A percentile compares a stretch with the other conserved stretches of the same genome.
These are phyloP conservation scores for Termitomyces sp. DNA, from an alignment of 768 basidiomycete species.

Conservation along the genomic window DNA sequence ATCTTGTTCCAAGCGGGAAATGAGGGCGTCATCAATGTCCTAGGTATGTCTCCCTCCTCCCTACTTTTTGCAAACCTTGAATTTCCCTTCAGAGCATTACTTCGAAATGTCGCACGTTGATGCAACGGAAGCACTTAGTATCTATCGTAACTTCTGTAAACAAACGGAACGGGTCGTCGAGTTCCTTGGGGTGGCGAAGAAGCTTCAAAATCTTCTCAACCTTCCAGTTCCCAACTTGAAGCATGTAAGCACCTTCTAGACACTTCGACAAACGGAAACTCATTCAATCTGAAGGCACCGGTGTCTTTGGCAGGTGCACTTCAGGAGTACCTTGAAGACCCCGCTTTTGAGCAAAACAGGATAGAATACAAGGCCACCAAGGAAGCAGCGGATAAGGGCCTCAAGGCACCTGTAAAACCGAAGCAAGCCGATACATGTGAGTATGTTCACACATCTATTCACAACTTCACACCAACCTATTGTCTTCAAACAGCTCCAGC, in stretches of 20 bases:
- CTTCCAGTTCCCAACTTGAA: conserved; percentile 93
- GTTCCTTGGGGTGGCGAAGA: conserved; percentile 87
- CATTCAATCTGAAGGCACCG: conserved; percentile 62
- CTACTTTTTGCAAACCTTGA: conserved; percentile 20
- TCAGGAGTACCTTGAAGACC: conserved; percentile 94
- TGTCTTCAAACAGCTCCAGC: background rate
- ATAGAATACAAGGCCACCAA: conserved; percentile 88
- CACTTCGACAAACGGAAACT: background rate
- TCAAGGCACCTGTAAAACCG: conserved; percentile 17
- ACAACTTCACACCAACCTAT: background rate
- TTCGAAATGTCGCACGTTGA: conserved; percentile 98
- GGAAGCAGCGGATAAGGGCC: conserved; percentile 48
- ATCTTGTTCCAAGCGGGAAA: conserved; percentile 96
- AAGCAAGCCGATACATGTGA: conserved; percentile 27
- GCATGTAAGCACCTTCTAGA: conserved; percentile 61
- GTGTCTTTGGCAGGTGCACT: conserved; percentile 90
- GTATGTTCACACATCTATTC: conserved; percentile 11
- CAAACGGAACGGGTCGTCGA: conserved; percentile 94
- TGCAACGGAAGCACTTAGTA: conserved; percentile 74
- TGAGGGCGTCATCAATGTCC: conserved; percentile 84
- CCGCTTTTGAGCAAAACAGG: conserved; percentile 94
- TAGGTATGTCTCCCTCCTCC: conserved; percentile 46
- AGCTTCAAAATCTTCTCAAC: conserved; percentile 89
- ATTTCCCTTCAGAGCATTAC: conserved; percentile 68
- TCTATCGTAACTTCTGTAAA: conserved; percentile 93